phyloP scores from a whole-genome alignment of 257 asterid genomes.

The Capsicum chinense region DNA sequence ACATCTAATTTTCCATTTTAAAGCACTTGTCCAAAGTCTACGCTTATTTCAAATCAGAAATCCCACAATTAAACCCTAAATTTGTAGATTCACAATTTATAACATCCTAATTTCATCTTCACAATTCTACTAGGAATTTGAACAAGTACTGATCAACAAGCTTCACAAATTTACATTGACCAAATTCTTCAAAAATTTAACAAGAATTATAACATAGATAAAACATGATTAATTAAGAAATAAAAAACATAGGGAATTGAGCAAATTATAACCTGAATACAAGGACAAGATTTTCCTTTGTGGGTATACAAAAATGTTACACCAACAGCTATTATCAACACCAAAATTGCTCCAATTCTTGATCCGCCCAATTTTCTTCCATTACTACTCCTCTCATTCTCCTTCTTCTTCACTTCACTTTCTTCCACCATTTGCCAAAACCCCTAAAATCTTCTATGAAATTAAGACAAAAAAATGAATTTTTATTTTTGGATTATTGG shows the following conservation, averaged over 20 bases:
- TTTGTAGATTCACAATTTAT: background rate
- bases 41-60: background rate
- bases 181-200: no score
- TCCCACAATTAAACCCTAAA: background rate
- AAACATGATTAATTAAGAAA: background rate
- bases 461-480: background rate
- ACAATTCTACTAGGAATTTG: background rate
- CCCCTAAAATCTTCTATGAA: background rate
- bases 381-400: constrained; percentile 38
- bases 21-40: background rate
- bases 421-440: constrained; percentile 64
- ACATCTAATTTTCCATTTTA: background rate
- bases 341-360: constrained; percentile 54
- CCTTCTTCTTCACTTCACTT: constrained; percentile 46
- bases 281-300: constrained; percentile 61
- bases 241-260: background rate
- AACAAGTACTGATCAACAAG: background rate
- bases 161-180: background rate
- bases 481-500: background rate
- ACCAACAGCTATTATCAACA: constrained; percentile 55
- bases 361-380: constrained; percentile 54
- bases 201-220: background rate
- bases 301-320: constrained; percentile 47
- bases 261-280: constrained; percentile 63
- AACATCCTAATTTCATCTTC: background rate